Base-by-base conservation (phyloP, 805 yeast genomes). In the Teunomyces aglyptinius region DNA sequence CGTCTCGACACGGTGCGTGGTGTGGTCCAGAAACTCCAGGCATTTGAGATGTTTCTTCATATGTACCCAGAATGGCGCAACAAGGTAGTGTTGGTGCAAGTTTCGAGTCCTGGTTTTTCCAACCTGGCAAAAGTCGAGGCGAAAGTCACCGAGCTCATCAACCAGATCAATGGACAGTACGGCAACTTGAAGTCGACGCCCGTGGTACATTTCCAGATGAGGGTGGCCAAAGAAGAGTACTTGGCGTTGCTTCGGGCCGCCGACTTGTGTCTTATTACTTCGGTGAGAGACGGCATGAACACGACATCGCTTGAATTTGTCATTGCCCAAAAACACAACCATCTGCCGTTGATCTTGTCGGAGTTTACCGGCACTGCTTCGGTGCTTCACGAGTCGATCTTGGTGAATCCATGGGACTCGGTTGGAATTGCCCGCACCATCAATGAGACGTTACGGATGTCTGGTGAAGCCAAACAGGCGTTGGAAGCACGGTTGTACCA, bases 331-430 rank as follows among this genome's bases (percentile, higher is more conserved):
- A 83, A 88, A 58, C 71, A 80, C 50, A 78, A 83, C 50, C 72
- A 75, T 51, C 79, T 86, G 2, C 96, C 98, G 0, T 75, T 95
- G 59, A 82, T 94, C 32, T 70, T 94, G 38, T 87, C 96, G 18
- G 99, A 94, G 69, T 94, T 94, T 61, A 86, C 96, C 46, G 99
- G 99, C 38, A 83, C 95, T 3, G 81, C 89, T 0, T 71, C 86
- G 2, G 85, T 85, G 2, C 64, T 86, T 45, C 76, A 74, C 45
- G 88, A 85, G 50, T 88, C 96, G 0, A 76, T 88, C 43, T 80
- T 86, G 52, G 94, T 94, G 29, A 94, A 94, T 57, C 99, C 99
- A 6, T 94, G 97, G 96, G 98, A 94, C 68, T 77, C 95, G 0
- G 92, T 89, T 20, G 96, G 96, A 1, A 92, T 92, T 31, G 92